Percentiles rank a stretch among this genome's conserved stretches.
These are phyloP conservation scores for Cutaneotrichosporon sp. DNA, from an alignment of 1,284 basidiomycete genomes.

Conservation along the genomic window DNA sequence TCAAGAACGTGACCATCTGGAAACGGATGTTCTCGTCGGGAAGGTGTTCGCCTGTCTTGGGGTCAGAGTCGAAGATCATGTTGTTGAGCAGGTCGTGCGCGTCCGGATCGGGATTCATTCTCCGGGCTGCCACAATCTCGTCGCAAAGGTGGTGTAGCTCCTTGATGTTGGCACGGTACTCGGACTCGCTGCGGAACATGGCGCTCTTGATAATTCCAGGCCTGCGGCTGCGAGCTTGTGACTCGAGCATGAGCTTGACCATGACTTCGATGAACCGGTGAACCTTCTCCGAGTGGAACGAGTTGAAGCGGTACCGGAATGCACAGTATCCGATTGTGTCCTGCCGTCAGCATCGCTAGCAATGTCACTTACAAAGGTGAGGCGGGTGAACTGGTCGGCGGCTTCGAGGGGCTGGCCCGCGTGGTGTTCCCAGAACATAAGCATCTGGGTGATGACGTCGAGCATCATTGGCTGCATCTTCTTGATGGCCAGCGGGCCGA, in stretches of 20 bases:
- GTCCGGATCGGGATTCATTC: conserved; percentile 21
- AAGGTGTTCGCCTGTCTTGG: conserved; percentile 57
- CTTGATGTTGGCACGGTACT: conserved; percentile 18
- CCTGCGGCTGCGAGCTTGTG: conserved; percentile 10
- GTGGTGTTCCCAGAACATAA: conserved; percentile 35
- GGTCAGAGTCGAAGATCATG: conserved; percentile 58
- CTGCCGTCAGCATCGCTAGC: background rate
- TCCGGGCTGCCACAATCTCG: conserved; percentile 25
- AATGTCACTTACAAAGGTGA: conserved; percentile 21
- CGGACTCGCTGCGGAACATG: conserved; percentile 12
- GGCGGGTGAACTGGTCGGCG: conserved; percentile 20
- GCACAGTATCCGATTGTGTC: conserved; percentile 35
- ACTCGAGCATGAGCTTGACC: conserved; percentile 23
- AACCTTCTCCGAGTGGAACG: conserved; percentile 41
- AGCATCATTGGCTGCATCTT: conserved; percentile 57
- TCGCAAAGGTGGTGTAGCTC: conserved; percentile 21
- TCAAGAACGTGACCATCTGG: conserved; percentile 61
- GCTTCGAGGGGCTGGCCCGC: conserved; percentile 27
- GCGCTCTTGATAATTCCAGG: conserved; percentile 14
- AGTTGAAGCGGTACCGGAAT: conserved; percentile 55
- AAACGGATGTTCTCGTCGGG: conserved; percentile 56
- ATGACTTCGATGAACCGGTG: conserved; percentile 54
- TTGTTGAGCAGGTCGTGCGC: conserved; percentile 55
- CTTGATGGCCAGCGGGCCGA: conserved; percentile 57
- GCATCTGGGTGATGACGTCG: conserved; percentile 58